Evolutionary conservation across 768 basidiomycete species (phyloP).

Genomic region (Tricholoma matsutake): DNA sequence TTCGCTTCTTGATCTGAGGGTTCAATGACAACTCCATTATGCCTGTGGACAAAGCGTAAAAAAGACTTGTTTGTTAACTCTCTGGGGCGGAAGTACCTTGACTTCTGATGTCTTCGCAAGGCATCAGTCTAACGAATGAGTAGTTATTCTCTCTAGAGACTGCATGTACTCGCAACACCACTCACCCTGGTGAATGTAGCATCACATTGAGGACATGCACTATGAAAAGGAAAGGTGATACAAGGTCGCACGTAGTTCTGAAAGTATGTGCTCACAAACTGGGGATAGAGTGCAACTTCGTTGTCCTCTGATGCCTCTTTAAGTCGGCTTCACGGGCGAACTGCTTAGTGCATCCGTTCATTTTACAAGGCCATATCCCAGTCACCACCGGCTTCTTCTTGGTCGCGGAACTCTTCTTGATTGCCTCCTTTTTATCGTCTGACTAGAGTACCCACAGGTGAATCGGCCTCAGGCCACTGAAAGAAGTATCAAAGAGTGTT

Average conservation of each 20-base stretch:
- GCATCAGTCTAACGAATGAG: slow-evolving; percentile 63
- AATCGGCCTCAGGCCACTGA: slow-evolving; percentile 15
- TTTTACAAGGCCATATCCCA: slow-evolving; percentile 75
- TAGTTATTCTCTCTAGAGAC: slow-evolving; percentile 13
- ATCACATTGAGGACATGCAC: slow-evolving; percentile 77
- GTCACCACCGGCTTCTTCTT: slow-evolving; percentile 50
- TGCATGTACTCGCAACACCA: slow-evolving; percentile 16
- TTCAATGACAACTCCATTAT: slow-evolving; percentile 67
- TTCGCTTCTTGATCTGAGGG: slow-evolving; percentile 30
- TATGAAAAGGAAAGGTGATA: slow-evolving; percentile 24
- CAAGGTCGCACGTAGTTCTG: slow-evolving; percentile 4
- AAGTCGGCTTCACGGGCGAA: slow-evolving; percentile 82
- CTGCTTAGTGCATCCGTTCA: slow-evolving; percentile 78
- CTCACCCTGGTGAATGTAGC: slow-evolving; percentile 76
- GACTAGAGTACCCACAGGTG: slow-evolving; percentile 16
- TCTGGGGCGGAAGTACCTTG: slow-evolving; percentile 46
- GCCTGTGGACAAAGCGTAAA: slow-evolving; percentile 34
- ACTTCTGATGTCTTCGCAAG: slow-evolving; percentile 75
- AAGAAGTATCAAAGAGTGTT: slow-evolving; percentile 2
- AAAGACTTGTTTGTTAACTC: background rate
- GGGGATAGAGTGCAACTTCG: slow-evolving; percentile 71
- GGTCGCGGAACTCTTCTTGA: slow-evolving; percentile 18
- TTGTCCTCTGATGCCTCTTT: slow-evolving; percentile 78
- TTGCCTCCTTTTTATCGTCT: slow-evolving; percentile 26
- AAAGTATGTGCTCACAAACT: slow-evolving; percentile 51